These are phyloP conservation scores for Gremmenia infestans DNA, from an alignment of 2,329 filamentous ascomycete species.

Conservation along the genomic window DNA sequence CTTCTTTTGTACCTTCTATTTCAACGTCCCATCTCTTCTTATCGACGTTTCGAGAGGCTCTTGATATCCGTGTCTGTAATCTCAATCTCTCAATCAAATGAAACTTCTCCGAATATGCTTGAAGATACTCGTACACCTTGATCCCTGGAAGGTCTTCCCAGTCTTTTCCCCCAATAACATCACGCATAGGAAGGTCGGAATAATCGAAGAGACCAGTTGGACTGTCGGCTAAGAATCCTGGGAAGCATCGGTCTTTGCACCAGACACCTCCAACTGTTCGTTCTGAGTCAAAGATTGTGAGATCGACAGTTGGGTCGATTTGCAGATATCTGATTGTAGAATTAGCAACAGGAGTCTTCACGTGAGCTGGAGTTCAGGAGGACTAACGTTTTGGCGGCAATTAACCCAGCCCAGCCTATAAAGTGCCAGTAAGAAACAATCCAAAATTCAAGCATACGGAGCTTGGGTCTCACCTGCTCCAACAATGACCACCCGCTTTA, in stretches of 20 bases:
- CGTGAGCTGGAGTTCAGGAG: too few relatives aligned
- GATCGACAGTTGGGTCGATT: conserved; percentile 5
- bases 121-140: conserved; percentile 8
- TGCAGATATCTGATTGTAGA: too few relatives aligned
- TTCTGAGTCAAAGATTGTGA: conserved; percentile 13
- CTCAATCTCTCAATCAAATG: conserved; percentile 4
- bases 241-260: conserved; percentile 6
- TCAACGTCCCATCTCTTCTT: conserved; percentile 4
- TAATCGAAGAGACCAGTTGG: conserved; percentile 12
- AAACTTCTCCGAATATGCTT: conserved; percentile 12
- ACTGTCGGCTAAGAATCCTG: conserved; percentile 7
- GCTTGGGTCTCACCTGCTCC: too few relatives aligned
- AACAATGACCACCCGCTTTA: too few relatives aligned
- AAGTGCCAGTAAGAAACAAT: too few relatives aligned
- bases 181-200: conserved; percentile 12
- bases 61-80: conserved; percentile 4
- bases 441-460: too few relatives aligned
- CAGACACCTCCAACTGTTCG: conserved; percentile 13
- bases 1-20: conserved; percentile 2
- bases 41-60: conserved; percentile 4
- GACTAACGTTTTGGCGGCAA: too few relatives aligned
- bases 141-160: conserved; percentile 8
- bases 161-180: conserved; percentile 9
- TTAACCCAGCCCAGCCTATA: too few relatives aligned
- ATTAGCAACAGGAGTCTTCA: too few relatives aligned